phyloP scores from a whole-genome alignment of 768 basidiomycete species.

The Lactifluus volemus region DNA sequence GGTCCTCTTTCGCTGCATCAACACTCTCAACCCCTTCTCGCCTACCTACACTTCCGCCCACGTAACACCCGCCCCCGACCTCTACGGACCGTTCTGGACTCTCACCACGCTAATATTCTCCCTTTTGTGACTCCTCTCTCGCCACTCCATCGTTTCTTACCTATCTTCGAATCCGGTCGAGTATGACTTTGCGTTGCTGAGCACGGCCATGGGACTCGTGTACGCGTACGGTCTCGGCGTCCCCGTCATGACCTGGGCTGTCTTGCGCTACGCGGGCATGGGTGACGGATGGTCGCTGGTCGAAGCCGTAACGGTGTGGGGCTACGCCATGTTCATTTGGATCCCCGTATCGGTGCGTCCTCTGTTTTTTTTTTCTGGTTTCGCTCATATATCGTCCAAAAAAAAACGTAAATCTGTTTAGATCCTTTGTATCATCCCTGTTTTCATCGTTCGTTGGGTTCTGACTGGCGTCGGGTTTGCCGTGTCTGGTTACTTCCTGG shows the following conservation, averaged over 20 bases:
- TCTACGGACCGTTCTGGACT: constrained; percentile 96
- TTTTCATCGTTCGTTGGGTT: constrained; percentile 74
- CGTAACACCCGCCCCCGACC: constrained; percentile 56
- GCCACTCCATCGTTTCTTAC: constrained; percentile 85
- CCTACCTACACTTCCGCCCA: constrained; percentile 54
- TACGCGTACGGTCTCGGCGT: constrained; percentile 82
- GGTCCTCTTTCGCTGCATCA: constrained; percentile 70
- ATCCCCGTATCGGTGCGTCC: constrained; percentile 71
- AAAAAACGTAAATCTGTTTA: constrained; percentile 22
- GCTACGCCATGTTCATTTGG: constrained; percentile 79
- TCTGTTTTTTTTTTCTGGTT: not conserved
- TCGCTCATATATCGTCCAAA: not conserved
- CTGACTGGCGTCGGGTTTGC: constrained; percentile 64
- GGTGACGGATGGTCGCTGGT: constrained; percentile 77
- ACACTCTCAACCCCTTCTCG: constrained; percentile 67
- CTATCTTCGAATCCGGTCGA: constrained; percentile 61
- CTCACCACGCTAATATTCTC: constrained; percentile 90
- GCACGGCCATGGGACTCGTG: constrained; percentile 73
- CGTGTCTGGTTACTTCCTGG: constrained; percentile 83
- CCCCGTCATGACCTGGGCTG: constrained; percentile 78
- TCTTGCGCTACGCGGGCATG: constrained; percentile 76
- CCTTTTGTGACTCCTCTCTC: constrained; percentile 93
- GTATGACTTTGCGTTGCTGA: constrained; percentile 82
- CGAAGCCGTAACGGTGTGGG: constrained; percentile 76
- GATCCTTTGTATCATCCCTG: constrained; percentile 81